Percentiles rank a stretch among this genome's conserved stretches.
phyloP scores from a whole-genome alignment of 768 basidiomycete species.

The Naganishia friedmannii region DNA sequence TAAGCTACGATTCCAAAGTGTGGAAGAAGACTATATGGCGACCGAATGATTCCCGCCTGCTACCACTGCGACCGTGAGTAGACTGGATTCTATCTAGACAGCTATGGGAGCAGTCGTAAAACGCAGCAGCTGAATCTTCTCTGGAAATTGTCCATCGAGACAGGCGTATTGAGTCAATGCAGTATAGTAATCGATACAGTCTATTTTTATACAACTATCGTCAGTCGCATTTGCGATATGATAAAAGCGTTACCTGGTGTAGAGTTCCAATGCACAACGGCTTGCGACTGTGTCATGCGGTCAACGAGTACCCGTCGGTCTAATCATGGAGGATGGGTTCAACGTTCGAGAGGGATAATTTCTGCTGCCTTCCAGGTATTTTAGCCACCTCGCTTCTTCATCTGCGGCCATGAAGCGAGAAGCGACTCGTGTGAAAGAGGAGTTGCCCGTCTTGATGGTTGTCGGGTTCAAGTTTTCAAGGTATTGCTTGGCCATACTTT shows the following conservation, averaged over 20 bases:
- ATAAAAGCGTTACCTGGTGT: too few relatives aligned
- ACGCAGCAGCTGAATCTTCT: too few relatives aligned
- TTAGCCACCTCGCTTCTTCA: constrained; percentile 15
- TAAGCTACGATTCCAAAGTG: background rate
- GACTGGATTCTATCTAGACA: too few relatives aligned
- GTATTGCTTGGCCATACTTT: constrained; percentile 45
- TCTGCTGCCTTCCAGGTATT: constrained; percentile 6
- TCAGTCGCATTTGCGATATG: too few relatives aligned
- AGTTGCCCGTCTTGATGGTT: constrained; percentile 41
- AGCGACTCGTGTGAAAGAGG: constrained; percentile 47
- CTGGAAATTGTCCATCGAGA: too few relatives aligned
- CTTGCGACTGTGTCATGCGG: too few relatives aligned
- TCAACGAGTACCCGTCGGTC: constrained; percentile 29
- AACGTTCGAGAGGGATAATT: background rate
- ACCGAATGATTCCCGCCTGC: background rate
- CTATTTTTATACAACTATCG: too few relatives aligned
- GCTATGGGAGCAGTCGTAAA: too few relatives aligned
- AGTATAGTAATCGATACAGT: too few relatives aligned
- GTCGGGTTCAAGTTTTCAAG: constrained; percentile 44
- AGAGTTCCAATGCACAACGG: too few relatives aligned
- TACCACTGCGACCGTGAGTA: background rate
- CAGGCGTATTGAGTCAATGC: too few relatives aligned
- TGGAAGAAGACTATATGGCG: background rate
- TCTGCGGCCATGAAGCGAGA: constrained; percentile 31
- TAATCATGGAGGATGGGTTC: background rate